Evolutionary conservation across 768 basidiomycete genomes (phyloP), one percentile per base, ranked within the genome.

Genomic region (Tremella yokohamensis): DNA sequence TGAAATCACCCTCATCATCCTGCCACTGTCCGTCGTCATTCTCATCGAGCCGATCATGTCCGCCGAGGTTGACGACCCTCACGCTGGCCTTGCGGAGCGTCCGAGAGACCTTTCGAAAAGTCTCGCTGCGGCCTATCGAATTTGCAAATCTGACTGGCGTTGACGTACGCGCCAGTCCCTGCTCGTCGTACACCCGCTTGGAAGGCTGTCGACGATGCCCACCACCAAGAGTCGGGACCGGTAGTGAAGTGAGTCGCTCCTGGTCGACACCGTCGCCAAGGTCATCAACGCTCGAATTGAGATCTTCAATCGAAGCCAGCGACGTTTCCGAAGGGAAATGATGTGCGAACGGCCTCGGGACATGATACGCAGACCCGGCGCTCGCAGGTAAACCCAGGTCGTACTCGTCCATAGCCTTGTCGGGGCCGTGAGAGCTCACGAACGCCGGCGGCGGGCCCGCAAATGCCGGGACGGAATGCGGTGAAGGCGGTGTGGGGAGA

Each of bases 31-130:
- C 29, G 11, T 34, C 29, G 11, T 26, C 54, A 20, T 52, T 34
- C 29, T 42, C 57, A 54, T 62, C 64, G 1, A 65, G n/a, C 22
- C 58, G 52, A 18, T 54, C 38, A 49, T 62, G 59, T 4, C 69
- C 68, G 55, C 64, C 61, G 25, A 68, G 62, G 49, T 66, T 69
- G 18, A 66, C 65, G 8, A 72, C 65, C 25, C 66, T 20, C 18
- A 65, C 56, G 44, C 70, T 72, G 11, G 66, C 70, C 48, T 65
- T 61, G 18, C 70, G 49, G 6, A 72, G 38, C 2, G 65, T 69
- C 15, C 55, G 58, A 8, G 64, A 63, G 3, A 68, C 65, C 16
- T 48, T 57, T n/a, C 65, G 40, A 9, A 72, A 54, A 8, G 70
- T 72, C 15, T 63, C 60, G n/a, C 52, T 52, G 40, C 69, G 62